Base-by-base conservation (phyloP, 805 yeast genomes). In the Cyberlindnera nakhonratchasimensis region DNA sequence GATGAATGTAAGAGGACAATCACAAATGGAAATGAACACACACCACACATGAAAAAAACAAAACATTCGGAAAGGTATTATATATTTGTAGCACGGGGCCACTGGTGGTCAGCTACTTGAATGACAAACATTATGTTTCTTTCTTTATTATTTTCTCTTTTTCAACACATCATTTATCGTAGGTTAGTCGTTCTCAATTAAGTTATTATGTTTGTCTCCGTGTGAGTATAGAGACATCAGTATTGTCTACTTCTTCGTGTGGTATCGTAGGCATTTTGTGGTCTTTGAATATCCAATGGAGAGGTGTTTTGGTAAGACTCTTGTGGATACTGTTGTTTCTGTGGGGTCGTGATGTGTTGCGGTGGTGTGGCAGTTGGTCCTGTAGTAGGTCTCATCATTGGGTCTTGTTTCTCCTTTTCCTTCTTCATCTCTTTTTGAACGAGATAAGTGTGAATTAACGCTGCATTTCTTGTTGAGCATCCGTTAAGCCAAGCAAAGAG, bases 401-500 rank as follows among this genome's bases (percentile, higher is more conserved):
- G 36, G 7, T 42, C 24, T 18, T 37, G 33, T 22, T 32, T 22
- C 34, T 34, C 26, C 35, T 42, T 25, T 28, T 40, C 20, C 37
- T 29, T 40, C 31, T 45, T 25, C 44, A 34, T 28, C 33, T 53
- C 61, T 17, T 33, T 31, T 23, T 48, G 44, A 1, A 55, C 55
- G 7, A 58, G 38, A 16, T 39, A 37, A 5, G 54, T 75, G 58
- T 86, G 88, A 8, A 89, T 72, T 53, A 87, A 55, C 0, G 91
- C 90, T 0, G 96, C 95, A 61, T 91, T 90, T 55, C 96, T 70
- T 0, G 96, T 86, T 7, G 95, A 86, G 58, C 96, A 86, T 2
- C 81, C 86, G 57, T 87, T 77, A 61, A 90, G 46, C 91, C 96
- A 90, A 11, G 86, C 67, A 41, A 89, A 74, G 28, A 89, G 64